Percentiles rank a stretch among this genome's conserved stretches.
Evolutionary conservation across 805 yeast species (phyloP).

Genomic region (Pichia exigua): DNA sequence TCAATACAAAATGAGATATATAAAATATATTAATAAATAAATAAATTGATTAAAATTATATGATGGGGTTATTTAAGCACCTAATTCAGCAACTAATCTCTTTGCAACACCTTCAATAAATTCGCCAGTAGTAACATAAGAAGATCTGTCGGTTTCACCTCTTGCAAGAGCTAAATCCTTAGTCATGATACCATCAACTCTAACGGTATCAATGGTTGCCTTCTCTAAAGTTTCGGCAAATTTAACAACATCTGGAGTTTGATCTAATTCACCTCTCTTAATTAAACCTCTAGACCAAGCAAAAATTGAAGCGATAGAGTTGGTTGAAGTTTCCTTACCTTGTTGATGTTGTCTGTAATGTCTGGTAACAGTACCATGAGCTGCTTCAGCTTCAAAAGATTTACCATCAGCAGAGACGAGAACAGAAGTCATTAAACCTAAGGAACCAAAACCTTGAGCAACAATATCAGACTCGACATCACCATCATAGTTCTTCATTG

Average conservation of each 20-base stretch:
- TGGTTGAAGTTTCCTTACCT: conserved; percentile 95
- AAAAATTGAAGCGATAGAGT: conserved; percentile 93
- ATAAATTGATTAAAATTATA: background rate
- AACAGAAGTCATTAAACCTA: conserved; percentile 97
- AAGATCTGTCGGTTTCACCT: conserved; percentile 75
- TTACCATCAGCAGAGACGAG: conserved; percentile 94
- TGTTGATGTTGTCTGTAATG: conserved; percentile 94
- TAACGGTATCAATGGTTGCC: conserved; percentile 83
- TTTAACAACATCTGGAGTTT: conserved; percentile 73
- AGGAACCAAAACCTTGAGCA: conserved; percentile 96
- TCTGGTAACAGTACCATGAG: conserved; percentile 98
- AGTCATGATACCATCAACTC: conserved; percentile 82
- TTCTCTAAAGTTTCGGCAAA: conserved; percentile 75
- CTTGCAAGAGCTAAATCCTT: conserved; percentile 89
- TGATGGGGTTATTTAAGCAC: conserved; percentile 8
- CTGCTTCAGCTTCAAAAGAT: conserved; percentile 94
- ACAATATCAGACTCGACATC: conserved; percentile 95
- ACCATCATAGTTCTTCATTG: conserved; percentile 97
- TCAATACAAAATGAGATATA: background rate
- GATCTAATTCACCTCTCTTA: conserved; percentile 87
- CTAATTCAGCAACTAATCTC: conserved; percentile 37
- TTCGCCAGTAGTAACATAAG: conserved; percentile 88
- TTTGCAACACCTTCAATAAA: conserved; percentile 75
- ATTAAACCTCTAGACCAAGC: conserved; percentile 95
- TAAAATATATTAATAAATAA: background rate